A percentile compares a stretch with the other conserved stretches of the same genome.
phyloP scores from a whole-genome alignment of 176 grass and related monocot genomes.

The Olyra latifolia region DNA sequence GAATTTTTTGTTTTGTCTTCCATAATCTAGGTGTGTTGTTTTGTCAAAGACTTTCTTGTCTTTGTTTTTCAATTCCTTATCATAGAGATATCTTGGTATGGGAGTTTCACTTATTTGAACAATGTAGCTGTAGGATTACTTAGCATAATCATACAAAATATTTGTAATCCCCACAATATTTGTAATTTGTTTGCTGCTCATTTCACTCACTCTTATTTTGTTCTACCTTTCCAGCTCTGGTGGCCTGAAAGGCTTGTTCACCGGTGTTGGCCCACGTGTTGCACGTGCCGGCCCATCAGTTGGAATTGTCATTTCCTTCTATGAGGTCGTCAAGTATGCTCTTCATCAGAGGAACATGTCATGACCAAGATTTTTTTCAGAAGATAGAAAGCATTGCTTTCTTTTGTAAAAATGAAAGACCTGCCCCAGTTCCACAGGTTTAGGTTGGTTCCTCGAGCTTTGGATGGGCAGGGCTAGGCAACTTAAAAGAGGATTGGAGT shows the following conservation, averaged over 20 bases:
- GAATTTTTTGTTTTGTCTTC: not conserved
- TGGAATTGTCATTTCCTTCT: conserved; percentile 91
- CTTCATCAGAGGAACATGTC: conserved; percentile 56
- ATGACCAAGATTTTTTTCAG: conserved; percentile 18
- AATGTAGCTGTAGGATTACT: not conserved
- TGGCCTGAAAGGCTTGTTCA: conserved; percentile 79
- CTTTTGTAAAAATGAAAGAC: conserved; percentile 5
- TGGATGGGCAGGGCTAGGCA: not conserved
- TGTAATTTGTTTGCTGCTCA: not conserved
- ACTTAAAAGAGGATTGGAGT: conserved; percentile 32
- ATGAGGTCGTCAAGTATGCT: conserved; percentile 86
- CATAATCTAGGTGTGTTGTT: not conserved
- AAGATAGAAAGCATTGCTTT: not conserved
- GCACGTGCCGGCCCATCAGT: conserved; percentile 93
- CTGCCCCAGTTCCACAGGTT: not conserved
- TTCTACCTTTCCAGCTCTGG: conserved; percentile 54
- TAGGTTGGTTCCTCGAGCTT: not conserved
- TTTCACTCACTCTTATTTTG: not conserved
- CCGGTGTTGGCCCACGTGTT: conserved; percentile 78
- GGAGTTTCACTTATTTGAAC: not conserved
- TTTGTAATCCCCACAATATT: too few relatives aligned
- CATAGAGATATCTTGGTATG: not conserved
- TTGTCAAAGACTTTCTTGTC: not conserved
- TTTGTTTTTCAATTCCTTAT: not conserved
- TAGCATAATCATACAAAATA: not conserved